Base-by-base conservation (phyloP, 306 rosid genomes). In the Rosa multiflora region DNA sequence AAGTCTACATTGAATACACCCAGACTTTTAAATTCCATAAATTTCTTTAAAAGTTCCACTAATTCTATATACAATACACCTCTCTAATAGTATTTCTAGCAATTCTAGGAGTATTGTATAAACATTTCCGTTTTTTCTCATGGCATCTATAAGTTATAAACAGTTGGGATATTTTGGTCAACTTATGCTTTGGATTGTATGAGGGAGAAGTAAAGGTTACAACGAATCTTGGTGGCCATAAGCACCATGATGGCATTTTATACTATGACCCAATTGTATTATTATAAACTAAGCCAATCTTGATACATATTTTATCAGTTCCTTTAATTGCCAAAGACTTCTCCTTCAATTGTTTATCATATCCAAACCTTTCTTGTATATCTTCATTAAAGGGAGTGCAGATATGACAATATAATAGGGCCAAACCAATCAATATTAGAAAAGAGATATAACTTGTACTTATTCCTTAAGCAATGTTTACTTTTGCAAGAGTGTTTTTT, bases 341-440 rank as follows among this genome's bases (percentile, higher is more conserved):
- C 18, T 73, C 49, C 21, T 72, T 77, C 73, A 67, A 67, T 83
- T 64, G 43, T 83, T 70, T 76, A 74, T 21, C 77, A 86, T 77
- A 84, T 81, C 76, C 82, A 13, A 80, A 79, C 80, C 81, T 82
- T 86, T 75, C 58, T 48, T 78, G 72, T 71, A 76, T 73, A 87
- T 90, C 94, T 85, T 85, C 87, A 78, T 87, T 26, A 84, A 91
- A 89, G 92, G 85, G n/a, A 68, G 90, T 75, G 95, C 59, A 78
- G 89, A 89, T 86, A 76, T 86, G 84, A 81, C 23, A 77, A 40
- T 70, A 48, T 71, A 49, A 72, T 66, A 32, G 37, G 37, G 37
- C 37, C 37, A 32, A 2, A 75, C 4, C 18, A 29, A 37, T 35
- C 63, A 67, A 81, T 81, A 74, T 20, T 55, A 67, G 39, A 75